Conservation (phyloP, 768 basidiomycete genomes). For the Auriculariales sp. region DNA sequence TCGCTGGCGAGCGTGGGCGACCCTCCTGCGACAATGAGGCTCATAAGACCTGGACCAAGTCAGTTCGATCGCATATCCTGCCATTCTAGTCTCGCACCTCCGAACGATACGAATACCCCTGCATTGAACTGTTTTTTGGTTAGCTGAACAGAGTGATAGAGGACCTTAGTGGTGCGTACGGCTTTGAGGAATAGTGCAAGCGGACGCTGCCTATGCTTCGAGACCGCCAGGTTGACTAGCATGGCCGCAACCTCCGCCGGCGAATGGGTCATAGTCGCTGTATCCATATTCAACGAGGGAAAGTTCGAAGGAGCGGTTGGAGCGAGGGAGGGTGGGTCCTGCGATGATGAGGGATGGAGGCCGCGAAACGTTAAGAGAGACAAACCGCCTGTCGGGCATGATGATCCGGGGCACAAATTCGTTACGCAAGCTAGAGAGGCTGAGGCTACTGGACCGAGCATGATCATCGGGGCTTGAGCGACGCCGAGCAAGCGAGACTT, state of each 20-base stretch:
- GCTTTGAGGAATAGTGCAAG: constrained; percentile 54
- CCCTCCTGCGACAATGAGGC: constrained; percentile 46
- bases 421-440: too few relatives aligned
- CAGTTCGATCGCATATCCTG: neutral
- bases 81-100: constrained; percentile 17
- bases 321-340: too few relatives aligned
- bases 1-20: constrained; percentile 30
- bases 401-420: too few relatives aligned
- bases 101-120: constrained; percentile 63
- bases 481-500: too few relatives aligned
- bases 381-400: too few relatives aligned
- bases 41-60: constrained; percentile 26
- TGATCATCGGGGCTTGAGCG: too few relatives aligned
- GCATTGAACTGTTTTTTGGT: constrained; percentile 36
- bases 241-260: constrained; percentile 42
- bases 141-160: neutral
- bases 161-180: constrained; percentile 29
- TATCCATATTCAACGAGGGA: too few relatives aligned
- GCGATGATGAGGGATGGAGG: too few relatives aligned
- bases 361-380: too few relatives aligned
- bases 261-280: constrained; percentile 5
- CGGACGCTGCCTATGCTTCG: constrained; percentile 49
- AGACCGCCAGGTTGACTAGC: constrained; percentile 41
- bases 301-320: too few relatives aligned
- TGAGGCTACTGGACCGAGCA: too few relatives aligned